phyloP scores from a whole-genome alignment of 805 yeast species.

The Saccharomycopsis sp. region DNA sequence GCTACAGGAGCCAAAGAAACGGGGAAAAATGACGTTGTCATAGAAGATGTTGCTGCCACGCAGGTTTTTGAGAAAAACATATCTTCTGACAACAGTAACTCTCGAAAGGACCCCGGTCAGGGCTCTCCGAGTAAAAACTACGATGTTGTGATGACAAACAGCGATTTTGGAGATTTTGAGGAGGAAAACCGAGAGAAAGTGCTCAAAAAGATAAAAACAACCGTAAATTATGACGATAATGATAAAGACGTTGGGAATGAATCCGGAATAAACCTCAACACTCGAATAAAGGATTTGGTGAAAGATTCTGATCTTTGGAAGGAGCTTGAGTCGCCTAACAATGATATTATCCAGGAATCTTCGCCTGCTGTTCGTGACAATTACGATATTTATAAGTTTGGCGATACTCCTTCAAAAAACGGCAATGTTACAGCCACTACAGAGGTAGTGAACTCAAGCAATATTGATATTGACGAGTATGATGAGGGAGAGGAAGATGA shows the following conservation, averaged over 20 bases:
- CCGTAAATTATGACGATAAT: not conserved
- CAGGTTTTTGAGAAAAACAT: not conserved
- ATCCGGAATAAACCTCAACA: not conserved
- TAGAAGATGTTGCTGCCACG: not conserved
- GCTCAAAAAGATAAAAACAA: not conserved
- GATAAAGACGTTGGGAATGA: not conserved
- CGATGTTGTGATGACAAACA: not conserved
- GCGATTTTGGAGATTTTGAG: not conserved
- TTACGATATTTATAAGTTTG: conserved; percentile 17
- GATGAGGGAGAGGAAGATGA: conserved; percentile 4
- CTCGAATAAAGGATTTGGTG: not conserved
- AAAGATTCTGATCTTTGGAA: not conserved
- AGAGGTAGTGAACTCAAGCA: conserved; percentile 10
- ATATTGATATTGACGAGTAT: not conserved
- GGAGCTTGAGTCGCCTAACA: conserved; percentile 9
- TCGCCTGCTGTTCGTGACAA: conserved; percentile 25
- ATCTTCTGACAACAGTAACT: too few species aligned
- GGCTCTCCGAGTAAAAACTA: not conserved
- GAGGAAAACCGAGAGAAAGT: not conserved
- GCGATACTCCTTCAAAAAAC: conserved; percentile 6
- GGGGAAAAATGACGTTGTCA: not conserved
- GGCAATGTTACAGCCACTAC: conserved; percentile 6
- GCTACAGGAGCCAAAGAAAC: not conserved
- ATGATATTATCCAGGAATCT: conserved; percentile 23
- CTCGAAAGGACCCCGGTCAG: too few species aligned